Evolutionary conservation across 169 alveolate species (phyloP).

Genomic region (Perkinsus olseni): DNA sequence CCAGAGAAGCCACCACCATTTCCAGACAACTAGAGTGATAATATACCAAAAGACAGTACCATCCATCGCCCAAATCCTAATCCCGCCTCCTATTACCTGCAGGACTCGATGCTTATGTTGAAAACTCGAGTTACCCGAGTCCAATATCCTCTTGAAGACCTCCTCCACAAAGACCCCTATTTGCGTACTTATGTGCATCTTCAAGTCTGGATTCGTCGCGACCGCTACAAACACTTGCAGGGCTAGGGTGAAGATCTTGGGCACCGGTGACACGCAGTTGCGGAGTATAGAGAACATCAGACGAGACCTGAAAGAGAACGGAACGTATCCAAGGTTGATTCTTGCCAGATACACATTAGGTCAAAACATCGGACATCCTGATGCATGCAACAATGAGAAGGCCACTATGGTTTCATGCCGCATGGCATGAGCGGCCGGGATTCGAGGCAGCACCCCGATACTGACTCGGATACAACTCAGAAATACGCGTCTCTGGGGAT

Average conservation of each 20-base stretch:
- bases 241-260: slow-evolving; percentile 42
- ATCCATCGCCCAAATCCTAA: no score
- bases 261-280: slow-evolving; percentile 29
- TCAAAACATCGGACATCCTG: no score
- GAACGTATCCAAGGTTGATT: no score
- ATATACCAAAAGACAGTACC: no score
- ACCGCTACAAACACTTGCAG: slow-evolving; percentile 54
- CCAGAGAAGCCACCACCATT: no score
- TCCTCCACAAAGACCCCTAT: slow-evolving; percentile 63
- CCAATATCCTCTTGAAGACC: slow-evolving; percentile 63
- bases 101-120: slow-evolving; percentile 59
- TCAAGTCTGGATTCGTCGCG: slow-evolving; percentile 45
- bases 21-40: no score
- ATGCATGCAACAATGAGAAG: no score
- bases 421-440: no score
- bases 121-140: slow-evolving; percentile 62
- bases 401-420: no score
- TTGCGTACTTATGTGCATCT: slow-evolving; percentile 54
- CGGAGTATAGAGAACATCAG: background rate
- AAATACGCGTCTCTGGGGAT: background rate
- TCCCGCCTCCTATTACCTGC: slow-evolving; percentile 15
- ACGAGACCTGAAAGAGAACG: background rate
- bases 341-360: no score
- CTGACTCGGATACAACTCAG: no score
- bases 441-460: no score